These are phyloP conservation scores for Metarhizium rileyi DNA, from an alignment of 2,329 filamentous ascomycete genomes.

Conservation along the genomic window DNA sequence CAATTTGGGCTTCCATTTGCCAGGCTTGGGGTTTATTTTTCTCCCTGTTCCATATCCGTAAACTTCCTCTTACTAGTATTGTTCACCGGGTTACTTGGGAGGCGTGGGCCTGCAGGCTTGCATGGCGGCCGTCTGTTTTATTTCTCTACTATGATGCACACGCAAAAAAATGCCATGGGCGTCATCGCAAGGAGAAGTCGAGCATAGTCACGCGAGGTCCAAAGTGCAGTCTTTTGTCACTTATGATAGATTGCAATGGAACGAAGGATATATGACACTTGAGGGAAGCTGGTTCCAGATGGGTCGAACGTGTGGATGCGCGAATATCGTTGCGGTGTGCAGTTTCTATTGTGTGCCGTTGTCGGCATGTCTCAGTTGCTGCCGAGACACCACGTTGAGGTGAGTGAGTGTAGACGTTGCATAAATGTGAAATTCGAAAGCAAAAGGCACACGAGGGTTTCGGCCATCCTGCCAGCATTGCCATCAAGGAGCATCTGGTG, in stretches of 20 bases:
- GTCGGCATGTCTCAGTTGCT: background rate
- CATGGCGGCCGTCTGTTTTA: slow-evolving; percentile 1
- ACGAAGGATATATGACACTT: background rate
- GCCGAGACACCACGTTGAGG: background rate
- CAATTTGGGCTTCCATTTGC: background rate
- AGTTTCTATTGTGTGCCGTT: background rate
- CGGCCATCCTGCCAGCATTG: background rate
- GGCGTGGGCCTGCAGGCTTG: background rate
- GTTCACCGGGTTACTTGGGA: background rate
- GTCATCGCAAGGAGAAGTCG: background rate
- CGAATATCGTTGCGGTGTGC: background rate
- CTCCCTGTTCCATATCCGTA: too few species aligned
- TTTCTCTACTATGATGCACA: background rate
- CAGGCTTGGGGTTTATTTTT: too few species aligned
- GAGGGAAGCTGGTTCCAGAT: background rate
- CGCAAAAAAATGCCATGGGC: background rate
- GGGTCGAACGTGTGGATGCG: too few species aligned
- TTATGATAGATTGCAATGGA: background rate
- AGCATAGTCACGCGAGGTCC: background rate
- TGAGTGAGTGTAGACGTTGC: background rate
- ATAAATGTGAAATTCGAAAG: too few species aligned
- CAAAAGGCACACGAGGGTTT: background rate
- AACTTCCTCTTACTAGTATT: background rate
- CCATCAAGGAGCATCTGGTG: background rate
- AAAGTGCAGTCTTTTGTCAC: background rate